These are phyloP conservation scores for Proliferodiscus dingleyae DNA, from an alignment of 2,329 filamentous ascomycete species.

Conservation along the genomic window DNA sequence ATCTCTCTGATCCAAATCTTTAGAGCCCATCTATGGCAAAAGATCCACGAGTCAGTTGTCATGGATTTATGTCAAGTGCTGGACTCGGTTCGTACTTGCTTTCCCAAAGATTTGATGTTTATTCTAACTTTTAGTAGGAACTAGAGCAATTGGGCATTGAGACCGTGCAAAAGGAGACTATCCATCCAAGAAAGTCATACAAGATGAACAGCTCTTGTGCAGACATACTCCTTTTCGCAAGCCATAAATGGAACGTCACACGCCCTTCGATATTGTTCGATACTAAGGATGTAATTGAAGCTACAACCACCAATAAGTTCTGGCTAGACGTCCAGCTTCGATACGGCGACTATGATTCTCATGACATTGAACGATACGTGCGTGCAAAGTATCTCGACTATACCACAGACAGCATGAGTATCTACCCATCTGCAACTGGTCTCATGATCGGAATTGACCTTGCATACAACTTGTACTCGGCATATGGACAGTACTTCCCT, in stretches of 20 bases:
- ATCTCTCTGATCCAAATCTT: conserved; percentile 99
- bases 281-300: conserved; percentile 90
- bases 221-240: conserved; percentile 93
- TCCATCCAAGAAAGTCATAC: conserved; percentile 98
- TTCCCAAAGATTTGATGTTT: too few relatives aligned
- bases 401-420: conserved; percentile 97
- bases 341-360: conserved; percentile 97
- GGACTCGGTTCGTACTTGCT: too few relatives aligned
- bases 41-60: conserved; percentile 97
- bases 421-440: conserved; percentile 94
- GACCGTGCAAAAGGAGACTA: conserved; percentile 97
- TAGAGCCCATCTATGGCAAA: conserved; percentile 99
- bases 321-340: conserved; percentile 96
- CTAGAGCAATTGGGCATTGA: conserved; percentile 93
- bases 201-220: conserved; percentile 99
- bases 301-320: conserved; percentile 97
- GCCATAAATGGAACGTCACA: conserved; percentile 98
- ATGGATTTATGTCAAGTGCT: conserved; percentile 99
- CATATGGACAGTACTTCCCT: conserved; percentile 98
- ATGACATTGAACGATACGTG: conserved; percentile 97
- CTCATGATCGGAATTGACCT: conserved; percentile 97
- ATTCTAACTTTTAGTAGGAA: conserved; percentile 95
- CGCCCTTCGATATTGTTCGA: conserved; percentile 90
- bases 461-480: conserved; percentile 97
- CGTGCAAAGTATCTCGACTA: conserved; percentile 98